phyloP scores from a whole-genome alignment of 352 stramenopile species.

The Phytopythium aichiense region DNA sequence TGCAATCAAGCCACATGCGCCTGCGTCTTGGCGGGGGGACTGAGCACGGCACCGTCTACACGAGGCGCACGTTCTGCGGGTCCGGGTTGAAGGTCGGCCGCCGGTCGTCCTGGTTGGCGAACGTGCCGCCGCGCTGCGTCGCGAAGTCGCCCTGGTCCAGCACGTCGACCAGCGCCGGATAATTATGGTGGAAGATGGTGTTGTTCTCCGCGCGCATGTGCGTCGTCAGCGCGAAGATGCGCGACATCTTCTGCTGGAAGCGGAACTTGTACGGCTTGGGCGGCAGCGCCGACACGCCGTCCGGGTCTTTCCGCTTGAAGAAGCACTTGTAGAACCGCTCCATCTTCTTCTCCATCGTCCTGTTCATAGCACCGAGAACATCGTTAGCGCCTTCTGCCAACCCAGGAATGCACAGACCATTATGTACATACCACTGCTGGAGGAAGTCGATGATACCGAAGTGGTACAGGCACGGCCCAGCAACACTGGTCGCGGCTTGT shows the following conservation, averaged over 20 bases:
- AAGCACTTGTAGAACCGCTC: conserved; percentile 90
- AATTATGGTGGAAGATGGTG: conserved; percentile 66
- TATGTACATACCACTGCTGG: conserved; percentile 77
- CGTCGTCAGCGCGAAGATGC: conserved; percentile 77
- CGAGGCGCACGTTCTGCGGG: conserved; percentile 35
- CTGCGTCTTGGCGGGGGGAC: neutral
- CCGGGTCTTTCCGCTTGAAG: conserved; percentile 83
- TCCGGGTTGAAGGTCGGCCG: conserved; percentile 43
- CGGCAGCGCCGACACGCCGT: conserved; percentile 84
- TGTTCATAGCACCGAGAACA: conserved; percentile 15
- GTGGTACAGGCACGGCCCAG: conserved; percentile 85
- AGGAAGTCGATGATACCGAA: conserved; percentile 92
- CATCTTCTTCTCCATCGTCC: conserved; percentile 89
- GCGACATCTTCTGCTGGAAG: conserved; percentile 90
- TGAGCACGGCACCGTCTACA: conserved; percentile 14
- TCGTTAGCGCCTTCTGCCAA: neutral
- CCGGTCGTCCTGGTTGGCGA: conserved; percentile 43
- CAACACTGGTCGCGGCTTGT: conserved; percentile 81
- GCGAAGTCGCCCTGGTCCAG: conserved; percentile 75
- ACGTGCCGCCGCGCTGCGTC: conserved; percentile 46
- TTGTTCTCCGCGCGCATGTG: conserved; percentile 59
- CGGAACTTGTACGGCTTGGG: conserved; percentile 90
- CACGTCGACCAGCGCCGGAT: conserved; percentile 76
- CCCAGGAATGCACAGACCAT: neutral
- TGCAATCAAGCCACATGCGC: neutral